phyloP scores from a whole-genome alignment of 2,329 filamentous ascomycete species.

The Clarireedia sp. region DNA sequence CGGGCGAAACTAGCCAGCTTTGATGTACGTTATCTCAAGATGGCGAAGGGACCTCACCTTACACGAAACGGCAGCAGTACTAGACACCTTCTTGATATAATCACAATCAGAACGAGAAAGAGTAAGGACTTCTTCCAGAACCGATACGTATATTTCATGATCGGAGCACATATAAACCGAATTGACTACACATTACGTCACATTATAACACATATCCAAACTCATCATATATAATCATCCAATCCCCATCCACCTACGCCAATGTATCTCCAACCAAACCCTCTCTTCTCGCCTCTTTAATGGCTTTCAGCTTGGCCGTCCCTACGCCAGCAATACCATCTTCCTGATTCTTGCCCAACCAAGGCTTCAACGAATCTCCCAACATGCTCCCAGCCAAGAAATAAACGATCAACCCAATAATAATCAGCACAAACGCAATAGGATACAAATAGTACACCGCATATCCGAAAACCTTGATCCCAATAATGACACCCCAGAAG shows the following conservation, averaged over 20 bases:
- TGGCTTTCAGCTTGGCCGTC: constrained; percentile 72
- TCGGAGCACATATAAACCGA: too few relatives aligned
- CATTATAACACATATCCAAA: too few relatives aligned
- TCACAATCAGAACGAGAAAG: too few relatives aligned
- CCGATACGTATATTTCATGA: too few relatives aligned
- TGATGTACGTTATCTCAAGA: too few relatives aligned
- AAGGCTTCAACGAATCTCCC: constrained; percentile 89
- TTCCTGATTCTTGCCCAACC: constrained; percentile 84
- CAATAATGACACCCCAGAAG: constrained; percentile 95
- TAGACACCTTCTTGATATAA: too few relatives aligned
- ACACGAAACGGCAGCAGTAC: too few relatives aligned
- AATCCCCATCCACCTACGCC: neutral
- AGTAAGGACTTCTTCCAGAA: too few relatives aligned
- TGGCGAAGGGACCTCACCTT: too few relatives aligned
- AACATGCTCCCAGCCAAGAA: constrained; percentile 76
- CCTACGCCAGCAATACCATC: constrained; percentile 71
- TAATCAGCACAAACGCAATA: constrained; percentile 88
- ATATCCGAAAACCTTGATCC: constrained; percentile 75
- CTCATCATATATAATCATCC: too few relatives aligned
- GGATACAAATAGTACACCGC: constrained; percentile 86
- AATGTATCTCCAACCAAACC: constrained; percentile 11
- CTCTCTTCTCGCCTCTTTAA: constrained; percentile 42
- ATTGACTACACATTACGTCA: too few relatives aligned
- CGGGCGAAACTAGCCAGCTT: too few relatives aligned
- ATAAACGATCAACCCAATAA: constrained; percentile 78